These are phyloP conservation scores for Pichia cephalocereana DNA, from an alignment of 805 yeast species.

Conservation along the genomic window DNA sequence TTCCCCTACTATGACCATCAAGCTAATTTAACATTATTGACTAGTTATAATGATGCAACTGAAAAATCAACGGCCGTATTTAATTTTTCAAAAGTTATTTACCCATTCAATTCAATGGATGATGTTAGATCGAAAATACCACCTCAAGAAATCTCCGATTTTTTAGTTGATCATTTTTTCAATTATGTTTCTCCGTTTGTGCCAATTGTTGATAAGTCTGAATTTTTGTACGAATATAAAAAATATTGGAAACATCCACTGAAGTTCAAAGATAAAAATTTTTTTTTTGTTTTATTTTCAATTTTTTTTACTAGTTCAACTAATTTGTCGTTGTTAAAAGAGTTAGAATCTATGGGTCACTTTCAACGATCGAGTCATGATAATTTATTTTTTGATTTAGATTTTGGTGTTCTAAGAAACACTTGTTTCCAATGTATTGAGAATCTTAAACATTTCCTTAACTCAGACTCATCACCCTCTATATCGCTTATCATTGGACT, in stretches of 20 bases:
- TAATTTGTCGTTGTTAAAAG: constrained; percentile 5
- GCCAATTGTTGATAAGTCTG: constrained; percentile 17
- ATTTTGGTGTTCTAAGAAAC: constrained; percentile 4
- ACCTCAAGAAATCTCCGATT: constrained; percentile 6
- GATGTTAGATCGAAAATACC: constrained; percentile 11
- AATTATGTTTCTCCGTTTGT: constrained; percentile 14
- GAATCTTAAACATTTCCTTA: constrained; percentile 12
- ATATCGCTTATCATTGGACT: constrained; percentile 13
- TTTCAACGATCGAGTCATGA: neutral
- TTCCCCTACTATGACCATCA: constrained; percentile 16
- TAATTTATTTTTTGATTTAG: constrained; percentile 3
- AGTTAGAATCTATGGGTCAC: neutral
- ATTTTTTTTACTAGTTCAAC: constrained; percentile 16
- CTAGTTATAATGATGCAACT: constrained; percentile 1
- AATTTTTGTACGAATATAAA: constrained; percentile 12
- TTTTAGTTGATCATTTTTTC: constrained; percentile 14
- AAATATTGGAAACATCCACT: constrained; percentile 9
- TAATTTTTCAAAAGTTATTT: constrained; percentile 11
- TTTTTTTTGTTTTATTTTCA: constrained; percentile 12
- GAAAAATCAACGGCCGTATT: constrained; percentile 4
- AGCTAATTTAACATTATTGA: constrained; percentile 13
- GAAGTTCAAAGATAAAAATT: constrained; percentile 8
- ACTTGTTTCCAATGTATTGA: constrained; percentile 14
- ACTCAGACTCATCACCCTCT: constrained; percentile 14
- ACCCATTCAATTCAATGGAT: constrained; percentile 7